phyloP scores from a whole-genome alignment of 2,329 filamentous ascomycete species.

The Sporothrix luriei region DNA sequence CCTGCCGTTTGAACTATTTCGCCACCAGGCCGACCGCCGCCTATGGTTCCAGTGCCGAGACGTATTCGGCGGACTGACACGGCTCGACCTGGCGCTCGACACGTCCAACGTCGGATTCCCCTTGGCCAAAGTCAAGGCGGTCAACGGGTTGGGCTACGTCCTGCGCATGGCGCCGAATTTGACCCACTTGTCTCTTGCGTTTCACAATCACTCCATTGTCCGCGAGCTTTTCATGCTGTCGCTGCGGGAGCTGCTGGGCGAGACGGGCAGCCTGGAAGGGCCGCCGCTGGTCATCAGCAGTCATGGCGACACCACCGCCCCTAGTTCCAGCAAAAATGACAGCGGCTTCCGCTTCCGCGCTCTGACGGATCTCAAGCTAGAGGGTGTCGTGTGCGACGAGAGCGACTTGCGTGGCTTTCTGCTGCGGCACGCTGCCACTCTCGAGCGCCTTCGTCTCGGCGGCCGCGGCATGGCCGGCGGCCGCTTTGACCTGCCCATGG shows the following conservation, averaged over 20 bases:
- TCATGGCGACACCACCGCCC: background rate
- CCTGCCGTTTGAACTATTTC: constrained; percentile 50
- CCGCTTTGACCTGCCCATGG: constrained; percentile 40
- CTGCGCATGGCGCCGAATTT: constrained; percentile 47
- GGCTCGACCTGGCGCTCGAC: constrained; percentile 48
- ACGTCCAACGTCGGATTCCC: constrained; percentile 46
- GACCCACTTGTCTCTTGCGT: constrained; percentile 47
- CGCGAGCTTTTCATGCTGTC: constrained; percentile 48
- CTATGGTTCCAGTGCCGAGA: constrained; percentile 49
- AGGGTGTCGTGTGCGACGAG: constrained; percentile 50
- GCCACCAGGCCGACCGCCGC: constrained; percentile 43
- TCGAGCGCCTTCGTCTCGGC: constrained; percentile 50
- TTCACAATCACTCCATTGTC: constrained; percentile 47
- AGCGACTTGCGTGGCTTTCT: constrained; percentile 50
- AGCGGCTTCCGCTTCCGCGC: constrained; percentile 44
- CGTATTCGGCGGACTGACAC: constrained; percentile 47
- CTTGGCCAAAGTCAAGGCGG: constrained; percentile 45
- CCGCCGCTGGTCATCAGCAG: constrained; percentile 6
- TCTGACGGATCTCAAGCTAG: constrained; percentile 49
- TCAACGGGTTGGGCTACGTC: constrained; percentile 50
- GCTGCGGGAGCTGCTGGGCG: constrained; percentile 44
- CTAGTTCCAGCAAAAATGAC: background rate
- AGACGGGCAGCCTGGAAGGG: constrained; percentile 28
- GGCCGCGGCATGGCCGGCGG: constrained; percentile 47
- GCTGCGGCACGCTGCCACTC: constrained; percentile 45